Conservation (phyloP, 768 basidiomycete species). For the Suillus clintonianus region DNA sequence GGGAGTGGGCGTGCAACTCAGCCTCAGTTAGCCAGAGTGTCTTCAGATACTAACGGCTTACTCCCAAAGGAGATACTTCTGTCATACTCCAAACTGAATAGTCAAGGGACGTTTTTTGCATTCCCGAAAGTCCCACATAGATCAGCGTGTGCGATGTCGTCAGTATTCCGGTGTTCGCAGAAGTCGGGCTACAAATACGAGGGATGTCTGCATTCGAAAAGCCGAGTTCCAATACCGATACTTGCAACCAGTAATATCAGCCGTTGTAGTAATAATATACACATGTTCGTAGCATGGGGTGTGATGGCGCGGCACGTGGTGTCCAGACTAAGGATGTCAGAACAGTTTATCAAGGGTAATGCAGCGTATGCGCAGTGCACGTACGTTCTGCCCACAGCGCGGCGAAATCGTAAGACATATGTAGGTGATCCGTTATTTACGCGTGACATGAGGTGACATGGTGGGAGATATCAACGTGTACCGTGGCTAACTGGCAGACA, state of each 20-base stretch:
- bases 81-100: slow-evolving; percentile 2
- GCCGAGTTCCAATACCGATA: not conserved
- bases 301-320: not conserved
- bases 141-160: not conserved
- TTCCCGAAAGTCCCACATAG: slow-evolving; percentile 1
- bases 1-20: not conserved
- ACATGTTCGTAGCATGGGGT: not conserved
- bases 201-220: not conserved
- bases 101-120: not conserved
- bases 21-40: not conserved
- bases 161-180: not conserved
- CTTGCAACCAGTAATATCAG: not conserved
- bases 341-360: not conserved
- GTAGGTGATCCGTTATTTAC: not conserved
- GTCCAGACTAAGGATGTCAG: not conserved
- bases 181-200: not conserved
- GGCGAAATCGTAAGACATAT: not conserved
- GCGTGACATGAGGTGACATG: not conserved
- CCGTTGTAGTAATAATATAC: not conserved
- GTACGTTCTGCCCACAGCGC: not conserved
- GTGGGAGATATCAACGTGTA: not conserved
- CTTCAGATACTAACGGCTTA: not conserved
- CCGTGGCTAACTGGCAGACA: not conserved
- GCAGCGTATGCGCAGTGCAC: not conserved
- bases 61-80: slow-evolving; percentile 3